Evolutionary conservation across 1,139 yeast genomes (phyloP).

Genomic region (Pichia sp.): DNA sequence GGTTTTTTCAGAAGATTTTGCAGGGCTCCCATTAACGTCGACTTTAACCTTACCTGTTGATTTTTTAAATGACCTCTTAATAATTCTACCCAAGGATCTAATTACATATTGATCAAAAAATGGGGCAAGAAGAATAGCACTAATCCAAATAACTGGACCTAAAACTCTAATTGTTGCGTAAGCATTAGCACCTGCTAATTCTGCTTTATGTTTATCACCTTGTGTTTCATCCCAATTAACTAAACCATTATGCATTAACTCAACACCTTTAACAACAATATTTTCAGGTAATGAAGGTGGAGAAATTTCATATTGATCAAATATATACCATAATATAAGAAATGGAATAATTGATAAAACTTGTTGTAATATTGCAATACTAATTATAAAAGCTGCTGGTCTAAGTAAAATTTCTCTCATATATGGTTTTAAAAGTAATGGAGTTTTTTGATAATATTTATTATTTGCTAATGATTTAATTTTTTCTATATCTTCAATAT

Average conservation of each 20-base stretch:
- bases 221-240: conserved; percentile 22
- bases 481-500: conserved; percentile 20
- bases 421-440: conserved; percentile 28
- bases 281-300: conserved; percentile 61
- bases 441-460: conserved; percentile 28
- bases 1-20: neutral
- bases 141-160: conserved; percentile 15
- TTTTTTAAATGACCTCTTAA: conserved; percentile 24
- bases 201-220: conserved; percentile 51
- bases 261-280: conserved; percentile 57
- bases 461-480: conserved; percentile 23
- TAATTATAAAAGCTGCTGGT: conserved; percentile 31
- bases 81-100: conserved; percentile 42
- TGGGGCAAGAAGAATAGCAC: conserved; percentile 63
- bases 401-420: conserved; percentile 26
- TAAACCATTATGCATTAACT: conserved; percentile 47
- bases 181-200: conserved; percentile 79
- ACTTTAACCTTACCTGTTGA: neutral
- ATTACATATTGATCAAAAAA: conserved; percentile 55
- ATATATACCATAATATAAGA: conserved; percentile 65
- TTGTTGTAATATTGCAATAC: conserved; percentile 80
- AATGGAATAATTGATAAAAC: conserved; percentile 78
- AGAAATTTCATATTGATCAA: conserved; percentile 49
- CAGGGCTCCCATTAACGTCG: neutral
- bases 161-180: conserved; percentile 67